These are phyloP conservation scores for Phylloporus sp. DNA, from an alignment of 768 basidiomycete genomes.

Conservation along the genomic window DNA sequence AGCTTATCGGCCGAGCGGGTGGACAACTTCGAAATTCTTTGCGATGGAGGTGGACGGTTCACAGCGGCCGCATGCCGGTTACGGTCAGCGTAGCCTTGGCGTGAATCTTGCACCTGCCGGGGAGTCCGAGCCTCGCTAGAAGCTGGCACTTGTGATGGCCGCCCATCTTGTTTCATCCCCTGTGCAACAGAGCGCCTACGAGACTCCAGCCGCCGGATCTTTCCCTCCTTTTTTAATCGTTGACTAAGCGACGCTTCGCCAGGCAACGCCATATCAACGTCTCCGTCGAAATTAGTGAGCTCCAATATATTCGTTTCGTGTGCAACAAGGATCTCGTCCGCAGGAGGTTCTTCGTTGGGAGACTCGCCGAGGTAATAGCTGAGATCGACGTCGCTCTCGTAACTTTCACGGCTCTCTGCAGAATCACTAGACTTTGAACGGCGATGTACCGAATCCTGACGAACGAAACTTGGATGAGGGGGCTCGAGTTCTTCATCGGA, in stretches of 20 bases:
- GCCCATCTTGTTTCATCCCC: conserved; percentile 12
- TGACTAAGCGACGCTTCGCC: conserved; percentile 52
- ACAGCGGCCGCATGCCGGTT: background rate
- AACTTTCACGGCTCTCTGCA: conserved; percentile 28
- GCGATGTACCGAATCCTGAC: conserved; percentile 3
- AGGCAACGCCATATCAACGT: conserved; percentile 52
- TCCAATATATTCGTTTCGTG: conserved; percentile 54
- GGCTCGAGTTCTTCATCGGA: conserved; percentile 29
- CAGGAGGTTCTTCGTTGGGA: conserved; percentile 26
- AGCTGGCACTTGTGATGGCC: background rate
- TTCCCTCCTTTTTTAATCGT: conserved; percentile 56
- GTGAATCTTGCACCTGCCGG: background rate
- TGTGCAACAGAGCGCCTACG: conserved; percentile 22
- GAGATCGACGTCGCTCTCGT: conserved; percentile 37
- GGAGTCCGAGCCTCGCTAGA: background rate
- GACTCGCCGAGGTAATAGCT: conserved; percentile 38
- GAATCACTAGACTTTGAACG: conserved; percentile 24
- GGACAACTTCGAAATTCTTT: conserved; percentile 2
- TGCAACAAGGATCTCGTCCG: conserved; percentile 31
- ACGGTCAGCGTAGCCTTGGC: background rate
- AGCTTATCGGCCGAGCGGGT: conserved; percentile 20
- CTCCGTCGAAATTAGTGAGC: conserved; percentile 75
- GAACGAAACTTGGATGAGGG: conserved; percentile 31
- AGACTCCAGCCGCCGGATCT: conserved; percentile 46
- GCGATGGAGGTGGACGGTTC: background rate